A percentile compares a stretch with the other conserved stretches of the same genome.
phyloP scores from a whole-genome alignment of 176 grass and related monocot genomes.

The Oryza australiensis region DNA sequence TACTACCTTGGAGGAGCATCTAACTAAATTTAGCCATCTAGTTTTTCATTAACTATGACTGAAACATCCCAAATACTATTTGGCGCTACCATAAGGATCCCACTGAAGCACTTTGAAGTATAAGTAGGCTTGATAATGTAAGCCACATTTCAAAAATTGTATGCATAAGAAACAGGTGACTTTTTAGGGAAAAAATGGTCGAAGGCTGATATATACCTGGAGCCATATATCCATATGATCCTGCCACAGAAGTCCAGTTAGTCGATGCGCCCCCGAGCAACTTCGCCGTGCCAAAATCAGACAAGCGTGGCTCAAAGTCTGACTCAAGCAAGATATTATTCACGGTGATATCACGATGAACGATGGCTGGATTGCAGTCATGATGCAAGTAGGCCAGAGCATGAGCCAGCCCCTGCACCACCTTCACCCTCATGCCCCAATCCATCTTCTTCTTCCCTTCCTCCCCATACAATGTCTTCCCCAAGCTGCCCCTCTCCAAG shows the following conservation, averaged over 20 bases:
- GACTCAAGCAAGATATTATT: slow-evolving; percentile 81
- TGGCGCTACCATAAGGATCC: background rate
- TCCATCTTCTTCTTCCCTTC: slow-evolving; percentile 64
- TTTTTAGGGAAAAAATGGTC: background rate
- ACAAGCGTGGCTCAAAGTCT: slow-evolving; percentile 67
- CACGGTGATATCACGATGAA: slow-evolving; percentile 72
- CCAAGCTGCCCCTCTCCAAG: slow-evolving; percentile 75
- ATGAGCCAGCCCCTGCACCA: slow-evolving; percentile 73
- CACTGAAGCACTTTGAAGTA: background rate
- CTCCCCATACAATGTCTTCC: slow-evolving; percentile 64
- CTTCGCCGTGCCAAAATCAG: slow-evolving; percentile 83
- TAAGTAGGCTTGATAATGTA: background rate
- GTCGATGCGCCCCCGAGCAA: slow-evolving; percentile 53
- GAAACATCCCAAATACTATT: background rate
- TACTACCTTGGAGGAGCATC: background rate
- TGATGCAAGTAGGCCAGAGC: slow-evolving; percentile 84
- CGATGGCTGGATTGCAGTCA: slow-evolving; percentile 60
- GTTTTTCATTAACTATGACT: background rate
- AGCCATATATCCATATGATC: slow-evolving; percentile 93
- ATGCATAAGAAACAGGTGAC: background rate
- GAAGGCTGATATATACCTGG: slow-evolving; percentile 55
- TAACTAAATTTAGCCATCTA: background rate
- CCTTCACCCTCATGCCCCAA: slow-evolving; percentile 73
- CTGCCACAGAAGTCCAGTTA: slow-evolving; percentile 83
- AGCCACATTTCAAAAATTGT: background rate